Conservation (phyloP, 768 basidiomycete species). For the Leccinum sublutescens region DNA sequence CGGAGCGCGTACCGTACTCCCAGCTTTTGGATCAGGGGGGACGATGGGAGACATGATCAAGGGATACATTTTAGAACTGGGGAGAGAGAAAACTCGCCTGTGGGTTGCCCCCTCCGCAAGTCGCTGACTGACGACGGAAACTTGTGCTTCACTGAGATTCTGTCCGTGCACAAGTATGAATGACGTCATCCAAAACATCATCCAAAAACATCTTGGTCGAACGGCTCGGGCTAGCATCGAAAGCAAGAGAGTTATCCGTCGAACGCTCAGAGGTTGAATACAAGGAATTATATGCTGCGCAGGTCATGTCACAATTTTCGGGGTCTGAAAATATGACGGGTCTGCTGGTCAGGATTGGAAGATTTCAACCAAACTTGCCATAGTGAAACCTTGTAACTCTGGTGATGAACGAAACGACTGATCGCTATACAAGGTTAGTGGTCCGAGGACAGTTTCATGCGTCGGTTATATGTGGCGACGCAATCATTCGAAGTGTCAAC, state of each 20-base stretch:
- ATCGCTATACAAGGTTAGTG: not conserved
- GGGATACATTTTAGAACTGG: not conserved
- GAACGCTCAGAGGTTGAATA: not conserved
- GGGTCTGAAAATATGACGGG: not conserved
- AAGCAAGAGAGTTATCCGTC: not conserved
- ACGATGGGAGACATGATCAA: not conserved
- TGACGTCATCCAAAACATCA: slow-evolving; percentile 6
- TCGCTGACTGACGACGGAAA: slow-evolving; percentile 35
- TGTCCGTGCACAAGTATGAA: slow-evolving; percentile 27
- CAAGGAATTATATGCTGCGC: not conserved
- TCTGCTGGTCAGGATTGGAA: not conserved
- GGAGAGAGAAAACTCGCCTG: slow-evolving; percentile 31
- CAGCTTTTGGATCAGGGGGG: slow-evolving; percentile 37
- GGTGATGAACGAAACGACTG: not conserved
- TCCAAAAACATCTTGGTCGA: not conserved
- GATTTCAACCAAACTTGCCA: not conserved
- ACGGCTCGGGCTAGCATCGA: slow-evolving; percentile 1
- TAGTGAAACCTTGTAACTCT: not conserved
- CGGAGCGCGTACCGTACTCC: slow-evolving; percentile 51
- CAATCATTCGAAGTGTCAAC: not conserved
- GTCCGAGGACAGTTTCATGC: not conserved
- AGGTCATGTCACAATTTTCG: not conserved
- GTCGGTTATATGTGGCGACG: not conserved
- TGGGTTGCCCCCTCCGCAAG: slow-evolving; percentile 42
- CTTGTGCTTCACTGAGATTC: slow-evolving; percentile 34